Base-by-base conservation (phyloP, 305 asterid genomes). In the Fraxinus sp. region DNA sequence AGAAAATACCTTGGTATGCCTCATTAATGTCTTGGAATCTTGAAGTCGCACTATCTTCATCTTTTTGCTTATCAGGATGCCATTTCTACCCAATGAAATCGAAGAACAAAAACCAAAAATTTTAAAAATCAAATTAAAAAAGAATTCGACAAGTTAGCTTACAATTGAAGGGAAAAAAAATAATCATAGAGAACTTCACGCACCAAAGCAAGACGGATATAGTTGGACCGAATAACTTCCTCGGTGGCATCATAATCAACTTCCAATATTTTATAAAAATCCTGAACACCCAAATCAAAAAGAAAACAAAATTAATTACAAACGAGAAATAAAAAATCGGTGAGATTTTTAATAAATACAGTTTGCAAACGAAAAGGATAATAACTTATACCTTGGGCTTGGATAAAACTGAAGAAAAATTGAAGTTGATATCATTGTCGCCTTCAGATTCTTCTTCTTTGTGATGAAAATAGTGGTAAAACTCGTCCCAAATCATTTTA, bases 41-140 rank as follows among this genome's bases (percentile, higher is more conserved):
- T 30, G 97, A 86, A 83, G 97, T 94, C 30, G 97, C 88, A 73
- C 36, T 26, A 68, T 84, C 97, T 81, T 87, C 91, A 32, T 85
- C 90, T 85, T 93, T 94, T 81, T 91, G 91, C 87, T 95, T 95
- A 88, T 95, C 97, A 35, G 98, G 99, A 81, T 94, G 99, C 98
- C 98, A 95, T 89, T 93, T 94, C 99, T 94, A 86, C 80, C 30
- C 73, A 26, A 30, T 55, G 57, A 28, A 55, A 20, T 66, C 8
- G 13, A 46, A 64, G 76, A 57, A 71, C 22, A 26, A 10, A 71
- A 55, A 33, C 70, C 16, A n/a, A 10, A 62, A 41, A 10, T 10
- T 10, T 0, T 2, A 10, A 10, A 44, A 9, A 55, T 55, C 24
- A 55, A 55, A 55, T 55, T 71, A 13, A 44, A 14, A 4, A 28